phyloP scores from a whole-genome alignment of 2,329 filamentous ascomycete species.

The Pestalotiopsis fici region DNA sequence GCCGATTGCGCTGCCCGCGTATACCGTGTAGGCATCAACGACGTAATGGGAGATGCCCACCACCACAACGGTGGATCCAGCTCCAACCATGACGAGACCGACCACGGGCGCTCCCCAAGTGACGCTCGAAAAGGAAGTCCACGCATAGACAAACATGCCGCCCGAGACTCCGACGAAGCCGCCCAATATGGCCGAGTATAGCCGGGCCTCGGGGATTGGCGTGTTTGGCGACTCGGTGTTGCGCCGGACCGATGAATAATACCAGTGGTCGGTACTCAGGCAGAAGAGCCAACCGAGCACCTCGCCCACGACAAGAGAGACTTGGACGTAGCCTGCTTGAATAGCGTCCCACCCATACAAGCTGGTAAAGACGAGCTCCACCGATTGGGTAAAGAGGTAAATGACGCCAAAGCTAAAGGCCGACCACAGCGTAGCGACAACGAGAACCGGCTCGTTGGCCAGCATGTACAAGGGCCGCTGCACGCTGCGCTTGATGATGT shows the following conservation, averaged over 20 bases:
- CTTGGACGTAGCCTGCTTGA: conserved; percentile 7
- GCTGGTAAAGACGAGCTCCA: conserved; percentile 18
- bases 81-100: conserved; percentile 47
- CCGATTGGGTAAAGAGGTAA: conserved; percentile 25
- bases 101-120: conserved; percentile 49
- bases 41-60: conserved; percentile 48
- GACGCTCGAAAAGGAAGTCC: conserved; percentile 42
- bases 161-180: conserved; percentile 23
- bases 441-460: conserved; percentile 47
- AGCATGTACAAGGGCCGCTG: conserved; percentile 6
- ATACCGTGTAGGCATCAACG: conserved; percentile 49
- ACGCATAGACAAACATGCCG: conserved; percentile 53
- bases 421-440: conserved; percentile 47
- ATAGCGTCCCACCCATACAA: conserved; percentile 20
- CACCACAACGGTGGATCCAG: conserved; percentile 48
- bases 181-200: conserved; percentile 3
- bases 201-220: conserved; percentile 17
- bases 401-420: conserved; percentile 24
- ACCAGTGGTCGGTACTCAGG: conserved; percentile 29
- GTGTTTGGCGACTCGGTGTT: conserved; percentile 34
- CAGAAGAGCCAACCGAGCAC: conserved; percentile 15
- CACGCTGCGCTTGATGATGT: neutral
- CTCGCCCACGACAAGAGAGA: conserved; percentile 1
- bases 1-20: conserved; percentile 49
- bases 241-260: conserved; percentile 38